Evolutionary conservation across 2,329 filamentous ascomycete genomes (phyloP).

Genomic region (Neofusicoccum cordaticola): DNA sequence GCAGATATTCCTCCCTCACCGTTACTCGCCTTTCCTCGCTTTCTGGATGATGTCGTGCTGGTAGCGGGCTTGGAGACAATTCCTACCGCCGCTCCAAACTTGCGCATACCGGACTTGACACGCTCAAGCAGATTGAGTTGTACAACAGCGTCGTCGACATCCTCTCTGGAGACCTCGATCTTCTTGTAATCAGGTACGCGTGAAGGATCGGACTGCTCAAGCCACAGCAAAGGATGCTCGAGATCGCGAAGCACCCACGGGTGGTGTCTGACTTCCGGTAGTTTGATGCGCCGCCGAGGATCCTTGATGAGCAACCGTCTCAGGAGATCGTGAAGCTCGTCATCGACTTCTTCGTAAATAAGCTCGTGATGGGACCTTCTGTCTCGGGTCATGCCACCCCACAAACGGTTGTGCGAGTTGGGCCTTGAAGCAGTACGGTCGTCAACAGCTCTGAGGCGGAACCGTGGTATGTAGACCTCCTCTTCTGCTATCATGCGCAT

Average conservation of each 20-base stretch:
- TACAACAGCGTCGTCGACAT: constrained; percentile 86
- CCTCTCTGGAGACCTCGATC: constrained; percentile 90
- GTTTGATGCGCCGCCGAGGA: constrained; percentile 79
- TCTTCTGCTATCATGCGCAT: constrained; percentile 89
- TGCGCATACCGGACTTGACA: constrained; percentile 71
- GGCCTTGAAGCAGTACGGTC: constrained; percentile 44
- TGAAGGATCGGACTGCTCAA: constrained; percentile 89
- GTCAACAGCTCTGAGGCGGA: constrained; percentile 72
- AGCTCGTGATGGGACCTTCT: constrained; percentile 77
- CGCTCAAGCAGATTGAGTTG: constrained; percentile 84
- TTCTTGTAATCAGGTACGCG: constrained; percentile 73
- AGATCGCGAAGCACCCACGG: constrained; percentile 83
- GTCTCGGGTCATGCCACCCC: constrained; percentile 56
- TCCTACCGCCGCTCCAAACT: constrained; percentile 56
- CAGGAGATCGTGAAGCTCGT: constrained; percentile 75
- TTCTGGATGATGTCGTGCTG: constrained; percentile 41
- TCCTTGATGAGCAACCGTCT: constrained; percentile 82
- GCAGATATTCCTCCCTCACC: constrained; percentile 52
- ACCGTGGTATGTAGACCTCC: constrained; percentile 82
- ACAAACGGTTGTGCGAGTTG: constrained; percentile 46
- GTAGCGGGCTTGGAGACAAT: constrained; percentile 39
- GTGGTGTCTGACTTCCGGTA: constrained; percentile 91
- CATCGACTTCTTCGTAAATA: constrained; percentile 81
- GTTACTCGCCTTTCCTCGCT: constrained; percentile 53
- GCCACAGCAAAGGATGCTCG: constrained; percentile 70